Conservation (phyloP, 1,284 basidiomycete genomes). For the Leccinum variabile region DNA sequence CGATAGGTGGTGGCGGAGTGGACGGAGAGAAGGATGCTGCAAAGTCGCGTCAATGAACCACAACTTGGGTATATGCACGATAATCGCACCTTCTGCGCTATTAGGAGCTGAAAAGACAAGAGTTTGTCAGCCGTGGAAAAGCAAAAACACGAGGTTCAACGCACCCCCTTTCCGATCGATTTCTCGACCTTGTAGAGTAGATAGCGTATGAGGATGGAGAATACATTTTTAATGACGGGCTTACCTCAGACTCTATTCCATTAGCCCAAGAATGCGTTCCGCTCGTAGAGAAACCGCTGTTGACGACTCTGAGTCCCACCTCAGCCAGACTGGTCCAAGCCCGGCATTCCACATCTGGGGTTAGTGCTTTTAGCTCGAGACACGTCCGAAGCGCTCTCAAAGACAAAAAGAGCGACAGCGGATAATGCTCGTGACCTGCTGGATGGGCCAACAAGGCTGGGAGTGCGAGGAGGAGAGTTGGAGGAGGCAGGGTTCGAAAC, state of each 20-base stretch:
- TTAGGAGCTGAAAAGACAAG: conserved; percentile 45
- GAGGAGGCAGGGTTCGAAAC: conserved; percentile 43
- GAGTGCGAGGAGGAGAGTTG: conserved; percentile 56
- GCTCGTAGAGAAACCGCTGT: conserved; percentile 42
- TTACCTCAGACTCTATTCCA: conserved; percentile 54
- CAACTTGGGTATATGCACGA: conserved; percentile 8
- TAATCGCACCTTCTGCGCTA: conserved; percentile 57
- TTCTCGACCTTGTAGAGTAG: conserved; percentile 44
- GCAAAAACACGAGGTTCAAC: conserved; percentile 18
- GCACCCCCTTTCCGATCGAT: conserved; percentile 50
- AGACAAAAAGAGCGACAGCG: conserved; percentile 55
- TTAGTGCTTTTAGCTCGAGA: conserved; percentile 49
- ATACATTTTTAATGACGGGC: conserved; percentile 4
- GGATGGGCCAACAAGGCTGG: conserved; percentile 61
- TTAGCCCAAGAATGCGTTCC: conserved; percentile 45
- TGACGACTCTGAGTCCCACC: conserved; percentile 56
- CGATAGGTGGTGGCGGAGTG: conserved; percentile 56
- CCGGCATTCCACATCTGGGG: conserved; percentile 60
- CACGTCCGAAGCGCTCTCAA: conserved; percentile 54
- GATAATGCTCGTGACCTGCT: conserved; percentile 55
- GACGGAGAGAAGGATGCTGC: conserved; percentile 60
- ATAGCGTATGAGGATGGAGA: conserved; percentile 2
- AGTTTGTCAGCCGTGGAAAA: conserved; percentile 4
- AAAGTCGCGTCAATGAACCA: conserved; percentile 9
- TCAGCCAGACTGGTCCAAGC: conserved; percentile 69